A percentile compares a stretch with the other conserved stretches of the same genome.
These are phyloP conservation scores for Candida tunisiensis DNA, from an alignment of 1,139 yeast species.

Conservation along the genomic window DNA sequence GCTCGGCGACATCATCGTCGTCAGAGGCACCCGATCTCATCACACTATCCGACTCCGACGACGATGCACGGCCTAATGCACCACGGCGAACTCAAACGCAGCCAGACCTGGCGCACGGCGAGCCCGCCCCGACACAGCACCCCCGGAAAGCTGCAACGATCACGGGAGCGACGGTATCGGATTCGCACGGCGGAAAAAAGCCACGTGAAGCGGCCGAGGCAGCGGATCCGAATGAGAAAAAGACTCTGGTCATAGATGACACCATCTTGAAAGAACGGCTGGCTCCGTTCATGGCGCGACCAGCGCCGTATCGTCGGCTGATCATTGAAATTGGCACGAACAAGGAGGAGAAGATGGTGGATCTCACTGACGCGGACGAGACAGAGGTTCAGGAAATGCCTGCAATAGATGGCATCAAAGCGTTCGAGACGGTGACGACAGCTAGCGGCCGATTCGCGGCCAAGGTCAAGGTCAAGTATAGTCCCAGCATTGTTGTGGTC, in stretches of 20 bases:
- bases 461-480: conserved; percentile 5
- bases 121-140: too few relatives aligned
- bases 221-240: too few relatives aligned
- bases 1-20: not conserved
- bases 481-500: conserved; percentile 8
- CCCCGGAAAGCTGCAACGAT: too few relatives aligned
- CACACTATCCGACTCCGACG: too few relatives aligned
- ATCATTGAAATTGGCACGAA: conserved; percentile 1
- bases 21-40: too few relatives aligned
- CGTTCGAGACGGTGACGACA: conserved; percentile 10
- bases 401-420: conserved; percentile 1
- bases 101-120: too few relatives aligned
- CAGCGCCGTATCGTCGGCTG: not conserved
- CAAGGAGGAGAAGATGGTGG: not conserved
- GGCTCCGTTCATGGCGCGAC: conserved; percentile 29
- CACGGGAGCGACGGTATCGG: too few relatives aligned
- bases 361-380: conserved; percentile 1
- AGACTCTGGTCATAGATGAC: too few relatives aligned
- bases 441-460: conserved; percentile 20
- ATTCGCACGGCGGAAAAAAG: too few relatives aligned
- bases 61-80: too few relatives aligned
- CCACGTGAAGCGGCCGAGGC: too few relatives aligned
- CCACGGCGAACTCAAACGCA: too few relatives aligned
- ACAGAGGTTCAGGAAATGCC: conserved; percentile 2
- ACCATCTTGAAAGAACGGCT: conserved; percentile 42